Evolutionary conservation across 192 early-diverging fungal species (phyloP).

Genomic region (Anaeromyces robustus): DNA sequence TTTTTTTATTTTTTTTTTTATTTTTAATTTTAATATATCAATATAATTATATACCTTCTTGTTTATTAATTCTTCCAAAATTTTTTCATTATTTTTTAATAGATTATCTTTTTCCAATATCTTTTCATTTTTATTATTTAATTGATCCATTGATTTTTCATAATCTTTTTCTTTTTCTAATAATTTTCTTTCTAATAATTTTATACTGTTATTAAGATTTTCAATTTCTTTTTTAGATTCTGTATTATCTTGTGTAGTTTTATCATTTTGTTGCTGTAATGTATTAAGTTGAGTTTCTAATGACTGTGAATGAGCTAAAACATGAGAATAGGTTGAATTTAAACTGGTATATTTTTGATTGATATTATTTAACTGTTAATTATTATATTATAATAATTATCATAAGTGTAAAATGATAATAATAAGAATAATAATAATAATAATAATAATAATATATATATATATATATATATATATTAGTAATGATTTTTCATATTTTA

Average conservation of each 20-base stretch:
- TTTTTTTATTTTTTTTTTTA: no score
- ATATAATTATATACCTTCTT: no score
- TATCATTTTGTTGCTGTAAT: neutral
- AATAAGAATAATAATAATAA: no score
- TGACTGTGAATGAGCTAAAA: neutral
- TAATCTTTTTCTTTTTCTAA: neutral
- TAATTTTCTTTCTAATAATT: neutral
- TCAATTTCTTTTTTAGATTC: neutral
- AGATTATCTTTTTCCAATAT: neutral
- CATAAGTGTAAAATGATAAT: no score
- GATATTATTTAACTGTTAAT: neutral
- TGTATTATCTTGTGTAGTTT: neutral
- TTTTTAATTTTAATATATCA: no score
- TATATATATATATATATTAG: no score
- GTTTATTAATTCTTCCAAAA: neutral
- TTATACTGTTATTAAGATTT: neutral
- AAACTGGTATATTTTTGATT: neutral
- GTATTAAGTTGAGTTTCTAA: neutral
- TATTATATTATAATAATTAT: no score
- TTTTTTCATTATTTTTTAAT: neutral
- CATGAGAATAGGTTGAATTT: neutral
- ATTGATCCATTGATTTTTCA: neutral
- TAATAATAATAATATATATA: no score
- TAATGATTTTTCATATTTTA: no score
- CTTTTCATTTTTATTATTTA: neutral